Evolutionary conservation across 169 alveolate species (phyloP).

Genomic region (Prorocentrum cordatum): DNA sequence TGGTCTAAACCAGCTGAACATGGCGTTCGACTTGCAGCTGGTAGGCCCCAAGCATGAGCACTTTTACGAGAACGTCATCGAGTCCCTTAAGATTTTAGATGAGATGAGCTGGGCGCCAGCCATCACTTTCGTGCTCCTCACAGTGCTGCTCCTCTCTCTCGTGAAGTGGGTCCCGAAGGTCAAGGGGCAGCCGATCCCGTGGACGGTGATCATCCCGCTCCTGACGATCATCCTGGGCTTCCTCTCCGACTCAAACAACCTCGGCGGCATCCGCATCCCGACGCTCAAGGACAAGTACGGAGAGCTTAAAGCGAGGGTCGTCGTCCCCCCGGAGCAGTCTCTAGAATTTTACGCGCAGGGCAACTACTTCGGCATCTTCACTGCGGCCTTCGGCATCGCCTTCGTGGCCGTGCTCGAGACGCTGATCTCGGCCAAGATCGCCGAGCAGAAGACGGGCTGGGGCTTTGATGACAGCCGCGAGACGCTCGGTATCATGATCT

Average conservation of each 20-base stretch:
- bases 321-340: not conserved
- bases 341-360: too few relatives aligned
- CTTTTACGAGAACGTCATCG: slow-evolving; percentile 29
- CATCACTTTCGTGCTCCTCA: too few relatives aligned
- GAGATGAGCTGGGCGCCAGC: not conserved
- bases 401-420: slow-evolving; percentile 56
- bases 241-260: slow-evolving; percentile 10
- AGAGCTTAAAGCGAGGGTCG: not conserved
- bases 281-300: slow-evolving; percentile 61
- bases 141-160: not conserved
- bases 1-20: slow-evolving; percentile 37
- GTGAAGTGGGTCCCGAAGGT: slow-evolving; percentile 22
- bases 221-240: slow-evolving; percentile 45
- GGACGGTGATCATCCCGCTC: slow-evolving; percentile 38
- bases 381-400: slow-evolving; percentile 34
- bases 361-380: too few relatives aligned
- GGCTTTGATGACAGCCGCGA: slow-evolving; percentile 41
- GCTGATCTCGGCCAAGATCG: slow-evolving; percentile 40
- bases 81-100: slow-evolving; percentile 21
- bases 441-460: slow-evolving; percentile 30
- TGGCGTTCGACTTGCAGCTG: slow-evolving; percentile 31
- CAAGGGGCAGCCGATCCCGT: slow-evolving; percentile 27
- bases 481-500: slow-evolving; percentile 46
- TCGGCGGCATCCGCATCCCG: slow-evolving; percentile 39
- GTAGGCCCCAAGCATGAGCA: slow-evolving; percentile 55